A percentile compares a stretch with the other conserved stretches of the same genome.
Conservation (phyloP, 164 flowering plant species). For the Annona squamosa region DNA sequence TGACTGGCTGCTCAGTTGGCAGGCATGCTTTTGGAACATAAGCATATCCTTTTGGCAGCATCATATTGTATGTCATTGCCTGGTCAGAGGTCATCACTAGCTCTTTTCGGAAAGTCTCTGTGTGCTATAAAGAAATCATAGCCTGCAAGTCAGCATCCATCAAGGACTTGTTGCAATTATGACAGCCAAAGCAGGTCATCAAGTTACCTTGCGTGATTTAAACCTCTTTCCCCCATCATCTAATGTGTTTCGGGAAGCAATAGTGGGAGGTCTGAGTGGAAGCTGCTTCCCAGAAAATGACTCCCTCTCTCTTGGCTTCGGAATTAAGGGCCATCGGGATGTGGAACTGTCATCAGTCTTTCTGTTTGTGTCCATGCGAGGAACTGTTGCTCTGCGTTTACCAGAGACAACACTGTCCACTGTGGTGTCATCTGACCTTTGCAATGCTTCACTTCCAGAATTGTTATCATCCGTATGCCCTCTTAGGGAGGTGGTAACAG, state of each 20-base stretch:
- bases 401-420: slow-evolving; percentile 65
- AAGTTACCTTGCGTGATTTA: slow-evolving; percentile 50
- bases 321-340: slow-evolving; percentile 27
- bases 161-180: not conserved
- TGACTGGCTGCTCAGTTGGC: slow-evolving; percentile 48
- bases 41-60: slow-evolving; percentile 72
- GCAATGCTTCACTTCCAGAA: slow-evolving; percentile 67
- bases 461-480: slow-evolving; percentile 48
- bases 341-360: slow-evolving; percentile 69
- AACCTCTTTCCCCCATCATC: slow-evolving; percentile 42
- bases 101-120: slow-evolving; percentile 82
- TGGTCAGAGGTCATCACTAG: slow-evolving; percentile 82
- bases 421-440: slow-evolving; percentile 79
- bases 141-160: not conserved
- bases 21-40: slow-evolving; percentile 75
- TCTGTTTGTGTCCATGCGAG: slow-evolving; percentile 53
- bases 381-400: slow-evolving; percentile 37
- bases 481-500: slow-evolving; percentile 88
- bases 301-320: slow-evolving; percentile 34
- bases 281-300: slow-evolving; percentile 70
- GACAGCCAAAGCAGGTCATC: not conserved
- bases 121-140: slow-evolving; percentile 28
- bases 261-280: slow-evolving; percentile 43
- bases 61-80: slow-evolving; percentile 71
- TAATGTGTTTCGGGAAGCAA: slow-evolving; percentile 25